phyloP scores from a whole-genome alignment of 768 basidiomycete genomes.

The Calocybe indica region DNA sequence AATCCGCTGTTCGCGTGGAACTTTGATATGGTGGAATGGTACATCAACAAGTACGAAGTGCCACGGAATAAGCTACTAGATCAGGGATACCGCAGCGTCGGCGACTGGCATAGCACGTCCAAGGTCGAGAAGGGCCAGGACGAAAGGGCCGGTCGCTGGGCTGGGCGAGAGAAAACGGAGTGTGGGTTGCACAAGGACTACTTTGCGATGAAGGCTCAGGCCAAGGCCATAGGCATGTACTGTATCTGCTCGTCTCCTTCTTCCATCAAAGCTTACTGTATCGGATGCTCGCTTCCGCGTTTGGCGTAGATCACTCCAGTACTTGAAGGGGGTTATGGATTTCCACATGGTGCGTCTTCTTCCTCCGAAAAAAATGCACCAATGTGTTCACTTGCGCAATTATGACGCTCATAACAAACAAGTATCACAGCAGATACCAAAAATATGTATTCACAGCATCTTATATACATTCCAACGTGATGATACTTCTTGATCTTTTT shows the following conservation, averaged over 20 bases:
- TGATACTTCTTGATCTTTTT: too few species aligned
- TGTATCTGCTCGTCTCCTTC: not conserved
- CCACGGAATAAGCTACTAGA: slow-evolving; percentile 84
- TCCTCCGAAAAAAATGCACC: too few species aligned
- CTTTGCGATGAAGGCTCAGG: slow-evolving; percentile 64
- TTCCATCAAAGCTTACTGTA: not conserved
- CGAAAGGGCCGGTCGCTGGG: slow-evolving; percentile 92
- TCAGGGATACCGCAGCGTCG: slow-evolving; percentile 92
- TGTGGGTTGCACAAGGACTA: slow-evolving; percentile 95
- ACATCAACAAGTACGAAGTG: slow-evolving; percentile 75
- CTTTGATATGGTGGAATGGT: slow-evolving; percentile 78
- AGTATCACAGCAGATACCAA: too few species aligned
- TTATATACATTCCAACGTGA: too few species aligned
- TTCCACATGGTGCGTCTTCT: too few species aligned
- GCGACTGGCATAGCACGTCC: slow-evolving; percentile 96
- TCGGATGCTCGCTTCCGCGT: too few species aligned
- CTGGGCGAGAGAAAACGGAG: slow-evolving; percentile 85
- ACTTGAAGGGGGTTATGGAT: too few species aligned
- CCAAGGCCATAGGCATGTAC: slow-evolving; percentile 24
- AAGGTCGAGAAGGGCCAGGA: slow-evolving; percentile 65
- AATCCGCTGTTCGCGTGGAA: slow-evolving; percentile 92
- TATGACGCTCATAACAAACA: too few species aligned
- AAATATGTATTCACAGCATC: too few species aligned
- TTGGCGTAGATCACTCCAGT: too few species aligned
- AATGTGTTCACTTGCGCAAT: too few species aligned